Evolutionary conservation across 2,329 filamentous ascomycete species (phyloP), one percentile per base, ranked within the genome.

Genomic region (Diaporthe caulivora): DNA sequence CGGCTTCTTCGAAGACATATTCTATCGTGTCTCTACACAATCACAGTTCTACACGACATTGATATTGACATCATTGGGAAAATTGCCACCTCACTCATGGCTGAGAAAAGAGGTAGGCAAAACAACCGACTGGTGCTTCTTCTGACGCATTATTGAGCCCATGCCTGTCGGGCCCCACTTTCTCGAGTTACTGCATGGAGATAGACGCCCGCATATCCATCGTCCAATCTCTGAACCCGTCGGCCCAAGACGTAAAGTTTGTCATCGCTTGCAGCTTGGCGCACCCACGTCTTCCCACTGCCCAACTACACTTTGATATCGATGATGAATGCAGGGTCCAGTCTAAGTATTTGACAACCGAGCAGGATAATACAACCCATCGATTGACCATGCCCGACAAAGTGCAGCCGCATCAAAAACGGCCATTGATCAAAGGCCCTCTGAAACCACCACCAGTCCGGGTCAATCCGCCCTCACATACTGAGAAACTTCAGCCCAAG

Each of bases 401-500:
- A 13, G 10, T 42, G 18, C 47, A 21, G 26, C n/a, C 62, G 26
- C 24, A 51, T 29, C 24, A 26, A 15, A 24, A 55, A 42, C 73
- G 68, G 57, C 55, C 73, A 42, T 49, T 75, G 31, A 29, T 75
- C 49, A 71, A 67, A 18, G 71, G 69, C 29, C 40, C 69, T 49
- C 70, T 75, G 18, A 62, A 72, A 24, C 44, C 69, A 40, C 60
- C 65, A 26, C 9, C 47, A 13, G 7, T 21, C 15, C 49, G 42
- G 21, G 47, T 70, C 11, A 34, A 49, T 8, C 71, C 58, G 11
- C 10, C 53, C 5, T 75, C 74, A 1, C 71, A 74, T 31, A 64
- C 71, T 31, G 71, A 73, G 60, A 18, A 68, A 18, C n/a, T 40
- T 17, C 42, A 49, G 24, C 53, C 34, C 37, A 44, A 29, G 13